phyloP scores from a whole-genome alignment of 2,329 filamentous ascomycete species.

The Cercospora canescens region DNA sequence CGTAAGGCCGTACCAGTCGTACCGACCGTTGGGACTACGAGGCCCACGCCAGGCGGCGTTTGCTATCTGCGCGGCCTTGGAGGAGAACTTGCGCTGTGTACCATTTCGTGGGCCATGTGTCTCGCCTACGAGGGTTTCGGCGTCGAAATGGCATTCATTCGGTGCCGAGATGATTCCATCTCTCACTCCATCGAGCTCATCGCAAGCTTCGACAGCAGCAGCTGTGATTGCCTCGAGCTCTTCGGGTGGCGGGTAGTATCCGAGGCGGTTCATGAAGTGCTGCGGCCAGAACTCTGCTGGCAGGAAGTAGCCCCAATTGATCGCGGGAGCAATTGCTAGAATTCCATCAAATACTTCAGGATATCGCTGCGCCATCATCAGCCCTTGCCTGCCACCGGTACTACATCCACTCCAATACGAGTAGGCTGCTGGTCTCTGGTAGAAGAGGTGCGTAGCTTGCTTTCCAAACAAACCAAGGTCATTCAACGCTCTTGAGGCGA shows the following conservation, averaged over 20 bases:
- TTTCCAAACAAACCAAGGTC: constrained; percentile 38
- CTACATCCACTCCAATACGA: constrained; percentile 42
- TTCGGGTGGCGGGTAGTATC: constrained; percentile 29
- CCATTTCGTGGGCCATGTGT: constrained; percentile 36
- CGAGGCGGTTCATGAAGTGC: constrained; percentile 30
- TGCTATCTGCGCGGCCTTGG: constrained; percentile 32
- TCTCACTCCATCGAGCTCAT: constrained; percentile 35
- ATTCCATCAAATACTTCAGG: constrained; percentile 42
- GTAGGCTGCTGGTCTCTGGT: constrained; percentile 32
- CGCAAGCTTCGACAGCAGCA: constrained; percentile 36
- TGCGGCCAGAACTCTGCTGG: constrained; percentile 29
- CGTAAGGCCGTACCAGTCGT: constrained; percentile 36
- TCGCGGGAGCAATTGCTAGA: constrained; percentile 38
- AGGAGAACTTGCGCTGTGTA: constrained; percentile 24
- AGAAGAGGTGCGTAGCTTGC: constrained; percentile 32
- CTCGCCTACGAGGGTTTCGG: constrained; percentile 36
- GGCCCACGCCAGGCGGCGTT: constrained; percentile 37
- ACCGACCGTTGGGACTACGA: constrained; percentile 22
- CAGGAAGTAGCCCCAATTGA: constrained; percentile 33
- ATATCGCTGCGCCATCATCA: constrained; percentile 39
- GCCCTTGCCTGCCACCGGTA: constrained; percentile 39
- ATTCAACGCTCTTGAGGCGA: constrained; percentile 32
- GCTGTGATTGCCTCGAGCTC: constrained; percentile 36
- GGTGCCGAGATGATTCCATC: constrained; percentile 34
- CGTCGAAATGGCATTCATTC: constrained; percentile 30